Evolutionary conservation across 2,329 filamentous ascomycete genomes (phyloP).

Genomic region (Hawksworthiomyces lignivorus): DNA sequence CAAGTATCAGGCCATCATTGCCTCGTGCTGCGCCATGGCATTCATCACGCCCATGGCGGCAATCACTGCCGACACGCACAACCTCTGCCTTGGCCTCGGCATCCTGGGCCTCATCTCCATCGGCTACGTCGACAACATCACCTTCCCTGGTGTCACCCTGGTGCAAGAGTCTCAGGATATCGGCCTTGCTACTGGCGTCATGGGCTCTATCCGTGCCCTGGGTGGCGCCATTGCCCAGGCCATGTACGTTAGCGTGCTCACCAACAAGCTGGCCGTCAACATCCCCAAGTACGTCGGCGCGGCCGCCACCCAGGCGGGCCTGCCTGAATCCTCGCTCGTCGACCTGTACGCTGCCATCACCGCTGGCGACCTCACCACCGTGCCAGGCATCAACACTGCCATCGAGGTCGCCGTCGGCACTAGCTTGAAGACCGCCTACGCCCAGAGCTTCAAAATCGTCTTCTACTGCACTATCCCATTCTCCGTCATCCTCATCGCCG

Average conservation of each 20-base stretch:
- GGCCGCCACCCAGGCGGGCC: conserved; percentile 27
- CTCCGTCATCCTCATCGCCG: conserved; percentile 29
- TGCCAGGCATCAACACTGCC: conserved; percentile 27
- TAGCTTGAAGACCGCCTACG: conserved; percentile 33
- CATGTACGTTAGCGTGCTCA: conserved; percentile 29
- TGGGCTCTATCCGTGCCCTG: conserved; percentile 37
- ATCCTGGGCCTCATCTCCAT: conserved; percentile 24
- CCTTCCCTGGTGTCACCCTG: conserved; percentile 35
- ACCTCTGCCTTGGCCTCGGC: conserved; percentile 25
- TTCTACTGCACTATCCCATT: conserved; percentile 34
- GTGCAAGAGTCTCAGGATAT: conserved; percentile 40
- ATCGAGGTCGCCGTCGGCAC: conserved; percentile 25
- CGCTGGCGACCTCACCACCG: conserved; percentile 22
- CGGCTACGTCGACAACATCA: conserved; percentile 30
- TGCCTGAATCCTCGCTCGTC: conserved; percentile 25
- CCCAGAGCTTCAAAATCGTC: conserved; percentile 34
- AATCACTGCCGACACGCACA: conserved; percentile 21
- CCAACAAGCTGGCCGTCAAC: conserved; percentile 27
- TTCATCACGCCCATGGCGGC: conserved; percentile 26
- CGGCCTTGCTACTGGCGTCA: conserved; percentile 34
- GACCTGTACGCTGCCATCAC: conserved; percentile 27
- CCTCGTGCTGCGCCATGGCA: conserved; percentile 22
- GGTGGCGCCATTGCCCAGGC: conserved; percentile 30
- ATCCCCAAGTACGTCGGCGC: conserved; percentile 26
- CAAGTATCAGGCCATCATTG: conserved; percentile 27